Conservation (phyloP, 352 stramenopile species). For the Peronospora tabacina region DNA sequence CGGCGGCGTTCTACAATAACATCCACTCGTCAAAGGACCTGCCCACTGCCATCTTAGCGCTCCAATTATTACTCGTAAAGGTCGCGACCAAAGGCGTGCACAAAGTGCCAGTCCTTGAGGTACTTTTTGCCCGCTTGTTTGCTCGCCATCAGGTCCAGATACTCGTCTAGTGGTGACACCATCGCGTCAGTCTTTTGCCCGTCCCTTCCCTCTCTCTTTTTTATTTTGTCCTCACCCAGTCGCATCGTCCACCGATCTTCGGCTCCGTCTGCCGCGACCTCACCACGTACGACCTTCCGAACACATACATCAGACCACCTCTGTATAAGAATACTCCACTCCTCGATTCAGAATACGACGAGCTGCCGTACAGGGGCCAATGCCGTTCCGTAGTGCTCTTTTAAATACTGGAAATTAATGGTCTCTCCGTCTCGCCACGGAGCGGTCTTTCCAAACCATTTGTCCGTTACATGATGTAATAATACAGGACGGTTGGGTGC, state of each 20-base stretch:
- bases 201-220: not conserved
- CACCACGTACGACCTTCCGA: constrained; percentile 50
- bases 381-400: constrained; percentile 37
- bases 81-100: constrained; percentile 41
- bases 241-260: constrained; percentile 52
- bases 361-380: constrained; percentile 43
- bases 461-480: constrained; percentile 45
- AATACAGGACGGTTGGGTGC: constrained; percentile 56
- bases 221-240: constrained; percentile 37
- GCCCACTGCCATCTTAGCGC: no score
- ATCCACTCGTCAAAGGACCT: constrained; percentile 7
- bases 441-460: constrained; percentile 22
- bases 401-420: constrained; percentile 44
- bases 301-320: not conserved
- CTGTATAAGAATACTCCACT: no score
- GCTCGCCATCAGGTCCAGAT: constrained; percentile 49
- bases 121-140: constrained; percentile 49
- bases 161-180: constrained; percentile 34
- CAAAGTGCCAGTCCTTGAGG: constrained; percentile 86
- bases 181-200: not conserved
- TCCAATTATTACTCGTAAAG: constrained; percentile 42
- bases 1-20: constrained; percentile 51
- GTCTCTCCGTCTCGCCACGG: constrained; percentile 21
- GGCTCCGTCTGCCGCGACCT: constrained; percentile 48
- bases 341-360: no score